Evolutionary conservation across 352 stramenopile genomes (phyloP), one percentile per base, ranked within the genome.

Genomic region (Phytophthora sojae): DNA sequence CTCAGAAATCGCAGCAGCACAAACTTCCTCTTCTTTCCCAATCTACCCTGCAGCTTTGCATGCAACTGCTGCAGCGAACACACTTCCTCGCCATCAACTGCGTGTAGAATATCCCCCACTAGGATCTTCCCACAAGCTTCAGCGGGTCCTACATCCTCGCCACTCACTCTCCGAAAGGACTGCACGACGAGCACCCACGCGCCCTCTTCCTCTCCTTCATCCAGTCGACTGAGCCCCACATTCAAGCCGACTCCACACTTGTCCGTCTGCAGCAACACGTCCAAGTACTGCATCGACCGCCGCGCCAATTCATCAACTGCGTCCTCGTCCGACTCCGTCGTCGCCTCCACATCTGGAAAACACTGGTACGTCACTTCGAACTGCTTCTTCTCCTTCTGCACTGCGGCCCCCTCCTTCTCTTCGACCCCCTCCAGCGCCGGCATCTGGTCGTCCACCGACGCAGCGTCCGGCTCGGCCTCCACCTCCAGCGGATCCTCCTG

Each of bases 261-360:
- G 61, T 90, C 84, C 3, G 75, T 64, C 50, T 83, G 81, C 32
- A 92, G 64, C 47, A 92, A 42, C 35, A 92, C 82, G 32, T 92
- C 84, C 45, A 73, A 50, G 30, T 66, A 81, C 45, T 75, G 60
- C 61, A 78, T 64, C n/a, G 32, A 15, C 17, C 37, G 37, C 54
- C 39, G 54, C 11, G 6, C 15, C 6, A 76, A 23, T 2, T 9
- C 53, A 1, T 3, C 17, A 37, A 26, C 32, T 58, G 7, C 26
- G 5, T 64, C 57, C 0, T 60, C 62, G 17, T 64, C 44, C 14
- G 8, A 9, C 4, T 35, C 26, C 45, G 15, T 11, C 1, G 11
- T 9, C 11, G 50, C 26, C n/a, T 69, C 69, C 21, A 69, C 53
- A 25, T 69, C 64, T 1, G 69, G 58, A 14, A 71, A 63, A 67